Conservation (phyloP, 2,329 filamentous ascomycete genomes). For the Pseudogymnoascus sp. region DNA sequence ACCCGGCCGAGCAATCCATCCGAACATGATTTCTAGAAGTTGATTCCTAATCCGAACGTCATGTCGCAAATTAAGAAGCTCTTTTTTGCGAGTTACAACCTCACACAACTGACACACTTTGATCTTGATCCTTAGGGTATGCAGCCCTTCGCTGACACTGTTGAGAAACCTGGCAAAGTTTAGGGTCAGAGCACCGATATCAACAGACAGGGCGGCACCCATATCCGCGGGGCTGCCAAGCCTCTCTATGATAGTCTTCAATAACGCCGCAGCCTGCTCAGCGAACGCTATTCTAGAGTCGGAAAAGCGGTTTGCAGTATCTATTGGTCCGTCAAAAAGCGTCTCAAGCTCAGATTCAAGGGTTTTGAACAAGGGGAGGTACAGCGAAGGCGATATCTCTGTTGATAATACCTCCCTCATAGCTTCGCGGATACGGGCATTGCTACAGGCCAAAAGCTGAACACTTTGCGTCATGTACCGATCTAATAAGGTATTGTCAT, state of each 20-base stretch:
- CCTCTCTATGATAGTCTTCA: slow-evolving; percentile 56
- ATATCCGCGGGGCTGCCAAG: slow-evolving; percentile 56
- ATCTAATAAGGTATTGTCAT: slow-evolving; percentile 52
- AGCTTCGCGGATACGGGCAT: slow-evolving; percentile 56
- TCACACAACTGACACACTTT: slow-evolving; percentile 62
- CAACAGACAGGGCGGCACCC: slow-evolving; percentile 52
- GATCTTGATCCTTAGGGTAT: slow-evolving; percentile 56
- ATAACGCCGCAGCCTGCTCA: slow-evolving; percentile 56
- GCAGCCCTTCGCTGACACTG: slow-evolving; percentile 45
- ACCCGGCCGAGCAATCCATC: slow-evolving; percentile 57
- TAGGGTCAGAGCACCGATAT: slow-evolving; percentile 54
- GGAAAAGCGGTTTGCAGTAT: slow-evolving; percentile 42
- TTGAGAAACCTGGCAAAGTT: slow-evolving; percentile 62
- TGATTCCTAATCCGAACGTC: slow-evolving; percentile 63
- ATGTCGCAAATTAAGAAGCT: slow-evolving; percentile 59
- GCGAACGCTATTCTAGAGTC: slow-evolving; percentile 58
- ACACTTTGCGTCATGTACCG: slow-evolving; percentile 56
- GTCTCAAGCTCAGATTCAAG: slow-evolving; percentile 56
- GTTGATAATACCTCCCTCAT: slow-evolving; percentile 57
- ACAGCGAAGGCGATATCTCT: slow-evolving; percentile 55
- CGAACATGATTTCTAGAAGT: slow-evolving; percentile 57
- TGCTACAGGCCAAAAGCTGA: slow-evolving; percentile 55
- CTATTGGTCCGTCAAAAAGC: slow-evolving; percentile 49
- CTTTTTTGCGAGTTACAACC: slow-evolving; percentile 55
- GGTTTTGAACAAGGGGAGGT: slow-evolving; percentile 55